Conservation (phyloP, 176 grass and related monocot species). For the Thalia dealbata region DNA sequence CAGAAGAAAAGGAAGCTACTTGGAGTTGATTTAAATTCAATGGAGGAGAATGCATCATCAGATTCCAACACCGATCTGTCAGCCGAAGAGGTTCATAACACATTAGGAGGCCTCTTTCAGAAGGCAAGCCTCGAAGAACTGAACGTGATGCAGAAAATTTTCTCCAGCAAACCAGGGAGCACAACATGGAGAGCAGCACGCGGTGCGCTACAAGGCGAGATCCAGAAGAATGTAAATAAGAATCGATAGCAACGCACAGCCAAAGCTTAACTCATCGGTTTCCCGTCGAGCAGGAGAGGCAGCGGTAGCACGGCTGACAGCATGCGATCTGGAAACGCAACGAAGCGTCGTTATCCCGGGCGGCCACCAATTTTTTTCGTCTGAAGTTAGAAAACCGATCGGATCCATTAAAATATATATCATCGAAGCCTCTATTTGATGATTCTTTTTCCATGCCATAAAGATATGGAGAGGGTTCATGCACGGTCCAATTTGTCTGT, state of each 20-base stretch:
- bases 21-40: neutral
- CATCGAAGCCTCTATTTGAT: neutral
- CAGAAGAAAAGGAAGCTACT: neutral
- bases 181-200: conserved; percentile 26
- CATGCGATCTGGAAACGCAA: neutral
- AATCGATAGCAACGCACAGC: conserved; percentile 2
- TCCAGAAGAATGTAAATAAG: conserved; percentile 34
- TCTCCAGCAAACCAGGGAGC: conserved; percentile 28
- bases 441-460: neutral
- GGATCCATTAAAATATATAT: neutral
- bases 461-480: neutral
- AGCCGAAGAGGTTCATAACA: conserved; percentile 23
- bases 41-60: neutral
- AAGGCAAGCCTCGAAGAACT: conserved; percentile 48
- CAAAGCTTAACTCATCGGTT: neutral
- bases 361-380: neutral
- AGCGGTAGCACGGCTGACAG: neutral
- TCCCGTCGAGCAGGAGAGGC: neutral
- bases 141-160: conserved; percentile 30
- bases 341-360: neutral
- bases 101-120: conserved; percentile 27
- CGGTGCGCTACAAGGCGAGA: conserved; percentile 26
- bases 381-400: neutral
- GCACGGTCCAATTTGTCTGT: neutral
- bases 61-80: conserved; percentile 22